Conservation (phyloP, 192 early-diverging fungal species). For the Gaertneriomyces semiglobifer region DNA sequence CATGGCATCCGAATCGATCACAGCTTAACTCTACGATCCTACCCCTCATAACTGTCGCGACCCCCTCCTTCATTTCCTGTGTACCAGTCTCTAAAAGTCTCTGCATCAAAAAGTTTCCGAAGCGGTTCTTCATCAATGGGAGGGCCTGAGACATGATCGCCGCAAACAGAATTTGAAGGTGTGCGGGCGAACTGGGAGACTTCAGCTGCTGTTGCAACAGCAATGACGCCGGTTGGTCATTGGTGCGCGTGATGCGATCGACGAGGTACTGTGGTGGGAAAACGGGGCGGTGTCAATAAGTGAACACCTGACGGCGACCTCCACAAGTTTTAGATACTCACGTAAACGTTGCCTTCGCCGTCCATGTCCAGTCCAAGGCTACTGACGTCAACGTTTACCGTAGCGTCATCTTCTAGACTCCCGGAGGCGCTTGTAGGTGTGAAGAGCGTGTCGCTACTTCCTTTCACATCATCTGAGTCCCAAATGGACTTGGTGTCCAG, state of each 20-base stretch:
- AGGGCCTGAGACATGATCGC: conserved; percentile 56
- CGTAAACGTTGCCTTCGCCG: conserved; percentile 30
- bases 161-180: conserved; percentile 53
- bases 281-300: background rate
- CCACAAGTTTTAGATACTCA: background rate
- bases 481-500: background rate
- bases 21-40: conserved; percentile 60
- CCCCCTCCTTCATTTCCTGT: background rate
- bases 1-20: conserved; percentile 77
- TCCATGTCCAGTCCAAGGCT: conserved; percentile 11
- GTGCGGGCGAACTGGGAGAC: conserved; percentile 46
- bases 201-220: conserved; percentile 70
- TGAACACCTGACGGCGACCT: background rate
- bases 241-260: conserved; percentile 65
- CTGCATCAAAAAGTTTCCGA: conserved; percentile 77
- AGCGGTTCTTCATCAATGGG: conserved; percentile 66
- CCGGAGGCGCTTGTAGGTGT: no score
- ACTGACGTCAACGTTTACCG: no score
- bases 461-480: no score
- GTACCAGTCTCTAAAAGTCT: conserved; percentile 64
- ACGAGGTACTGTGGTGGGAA: conserved; percentile 51
- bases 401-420: no score
- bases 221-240: conserved; percentile 71
- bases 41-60: conserved; percentile 48
- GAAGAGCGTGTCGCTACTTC: no score